These are phyloP conservation scores for Periconia digitata DNA, from an alignment of 2,329 filamentous ascomycete species.

Conservation along the genomic window DNA sequence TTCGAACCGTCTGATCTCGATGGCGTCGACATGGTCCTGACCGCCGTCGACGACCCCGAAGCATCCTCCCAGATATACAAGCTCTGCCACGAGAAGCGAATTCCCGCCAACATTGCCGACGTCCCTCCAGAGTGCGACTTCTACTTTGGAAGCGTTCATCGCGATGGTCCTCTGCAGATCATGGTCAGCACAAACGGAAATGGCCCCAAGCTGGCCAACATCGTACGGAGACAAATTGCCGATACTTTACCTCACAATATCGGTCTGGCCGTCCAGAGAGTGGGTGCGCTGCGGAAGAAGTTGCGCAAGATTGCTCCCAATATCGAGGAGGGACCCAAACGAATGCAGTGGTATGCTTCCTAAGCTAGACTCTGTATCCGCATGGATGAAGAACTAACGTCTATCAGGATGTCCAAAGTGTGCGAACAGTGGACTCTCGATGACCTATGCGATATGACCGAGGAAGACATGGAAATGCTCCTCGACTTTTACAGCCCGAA, in stretches of 20 bases:
- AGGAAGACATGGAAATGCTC: conserved; percentile 80
- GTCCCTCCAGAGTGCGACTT: conserved; percentile 97
- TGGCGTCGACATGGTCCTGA: conserved; percentile 80
- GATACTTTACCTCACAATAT: conserved; percentile 73
- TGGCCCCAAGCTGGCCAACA: conserved; percentile 85
- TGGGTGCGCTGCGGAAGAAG: conserved; percentile 78
- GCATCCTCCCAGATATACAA: conserved; percentile 93
- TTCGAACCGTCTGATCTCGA: conserved; percentile 90
- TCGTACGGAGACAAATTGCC: conserved; percentile 82
- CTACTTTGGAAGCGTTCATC: conserved; percentile 94
- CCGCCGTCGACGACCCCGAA: conserved; percentile 88
- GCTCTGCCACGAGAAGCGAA: conserved; percentile 79
- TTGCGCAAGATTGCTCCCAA: conserved; percentile 75
- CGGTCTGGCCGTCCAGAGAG: conserved; percentile 81
- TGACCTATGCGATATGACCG: conserved; percentile 78
- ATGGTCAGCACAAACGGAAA: conserved; percentile 99
- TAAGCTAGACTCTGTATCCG: neutral
- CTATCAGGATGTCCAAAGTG: conserved; percentile 79
- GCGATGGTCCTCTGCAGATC: conserved; percentile 92
- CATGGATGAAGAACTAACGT: conserved; percentile 27
- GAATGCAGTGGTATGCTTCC: conserved; percentile 76
- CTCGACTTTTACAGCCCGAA: conserved; percentile 68
- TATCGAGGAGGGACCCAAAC: conserved; percentile 73
- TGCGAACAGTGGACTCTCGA: conserved; percentile 86
- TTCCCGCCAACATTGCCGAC: conserved; percentile 94